A percentile compares a stretch with the other conserved stretches of the same genome.
Evolutionary conservation across 2,329 filamentous ascomycete genomes (phyloP).

Genomic region (Colletotrichum echinochloae): DNA sequence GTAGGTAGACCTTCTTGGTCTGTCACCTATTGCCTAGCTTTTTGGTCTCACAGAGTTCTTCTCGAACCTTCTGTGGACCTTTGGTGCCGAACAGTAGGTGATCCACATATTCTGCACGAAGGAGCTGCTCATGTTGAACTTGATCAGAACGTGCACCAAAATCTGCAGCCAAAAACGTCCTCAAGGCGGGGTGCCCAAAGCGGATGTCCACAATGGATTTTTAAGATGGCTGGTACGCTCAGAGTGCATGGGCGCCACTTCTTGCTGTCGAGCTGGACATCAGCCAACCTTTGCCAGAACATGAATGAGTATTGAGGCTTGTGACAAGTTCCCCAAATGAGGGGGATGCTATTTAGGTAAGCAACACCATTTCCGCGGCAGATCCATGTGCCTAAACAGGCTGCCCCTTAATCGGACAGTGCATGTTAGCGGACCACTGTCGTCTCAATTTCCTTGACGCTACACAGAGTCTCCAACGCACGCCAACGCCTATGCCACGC

Average conservation of each 20-base stretch:
- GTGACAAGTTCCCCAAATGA: neutral
- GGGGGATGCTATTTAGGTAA: neutral
- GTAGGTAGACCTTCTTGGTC: neutral
- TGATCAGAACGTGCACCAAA: neutral
- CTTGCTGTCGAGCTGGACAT: neutral
- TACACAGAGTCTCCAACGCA: too few relatives aligned
- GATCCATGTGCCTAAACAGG: too few relatives aligned
- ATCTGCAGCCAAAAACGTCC: neutral
- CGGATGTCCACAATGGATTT: neutral
- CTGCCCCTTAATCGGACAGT: too few relatives aligned
- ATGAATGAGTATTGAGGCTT: neutral
- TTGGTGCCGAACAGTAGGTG: neutral
- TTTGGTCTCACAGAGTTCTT: neutral
- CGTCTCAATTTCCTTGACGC: too few relatives aligned
- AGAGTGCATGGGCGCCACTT: neutral
- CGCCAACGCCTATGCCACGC: too few relatives aligned
- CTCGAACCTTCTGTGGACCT: constrained; percentile 10
- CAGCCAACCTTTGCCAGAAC: neutral
- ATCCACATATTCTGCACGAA: neutral
- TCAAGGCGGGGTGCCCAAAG: neutral
- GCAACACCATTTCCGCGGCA: too few relatives aligned
- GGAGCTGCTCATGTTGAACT: neutral
- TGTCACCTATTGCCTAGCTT: neutral
- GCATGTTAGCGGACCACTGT: too few relatives aligned
- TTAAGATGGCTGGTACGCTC: too few relatives aligned